Base-by-base conservation (phyloP, 2,329 filamentous ascomycete genomes). In the Arachnomyces sp. region DNA sequence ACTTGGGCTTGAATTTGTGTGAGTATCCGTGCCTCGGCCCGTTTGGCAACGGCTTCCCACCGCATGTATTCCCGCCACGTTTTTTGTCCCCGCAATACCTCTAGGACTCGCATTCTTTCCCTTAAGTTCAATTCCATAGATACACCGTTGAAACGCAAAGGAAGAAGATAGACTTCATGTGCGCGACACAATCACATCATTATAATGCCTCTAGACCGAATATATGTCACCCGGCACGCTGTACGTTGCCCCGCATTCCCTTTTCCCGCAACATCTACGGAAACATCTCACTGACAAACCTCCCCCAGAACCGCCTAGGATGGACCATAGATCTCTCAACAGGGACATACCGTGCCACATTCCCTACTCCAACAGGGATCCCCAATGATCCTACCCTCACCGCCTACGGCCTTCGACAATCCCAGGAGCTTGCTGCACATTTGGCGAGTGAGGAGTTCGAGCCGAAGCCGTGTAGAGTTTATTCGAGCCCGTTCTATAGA, bases 381-480 rank as follows among this genome's bases (percentile, higher is more conserved):
- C 74, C 89, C 3, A 83, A 84, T 17, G 92, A 98, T 58, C 89
- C 89, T 34, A 81, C 86, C 7, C 74, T 98, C 52, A 88, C 89
- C 6, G 79, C 84, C 15, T 82, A 96, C 57, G 92, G 92, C 43
- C 82, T 93, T 31, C 73, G 78, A 38, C 92, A 98, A 68, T 79
- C 88, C 15, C 72, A 77, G 45, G 81, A 96, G 64, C 74, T 96
- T 34, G 88, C 73, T 2, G 53, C 47, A 5, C 57, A 67, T 35
- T 38, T 67, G 3, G 41, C 49, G 11, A 50, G 49, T 18, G 47
- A 54, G 1, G 43, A 49, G 2, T 57, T 66, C 36, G 43, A 57
- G n/a, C 61, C 64, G 0, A 65, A 63, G 40, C 63, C 64, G 13
- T 66, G 61, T 63, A 46, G 67, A 62, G 6, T 96, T 50, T 96